A percentile compares a stretch with the other conserved stretches of the same genome.
Conservation (phyloP, 495 filamentous ascomycete genomes). For the Tuber umbilicatum region DNA sequence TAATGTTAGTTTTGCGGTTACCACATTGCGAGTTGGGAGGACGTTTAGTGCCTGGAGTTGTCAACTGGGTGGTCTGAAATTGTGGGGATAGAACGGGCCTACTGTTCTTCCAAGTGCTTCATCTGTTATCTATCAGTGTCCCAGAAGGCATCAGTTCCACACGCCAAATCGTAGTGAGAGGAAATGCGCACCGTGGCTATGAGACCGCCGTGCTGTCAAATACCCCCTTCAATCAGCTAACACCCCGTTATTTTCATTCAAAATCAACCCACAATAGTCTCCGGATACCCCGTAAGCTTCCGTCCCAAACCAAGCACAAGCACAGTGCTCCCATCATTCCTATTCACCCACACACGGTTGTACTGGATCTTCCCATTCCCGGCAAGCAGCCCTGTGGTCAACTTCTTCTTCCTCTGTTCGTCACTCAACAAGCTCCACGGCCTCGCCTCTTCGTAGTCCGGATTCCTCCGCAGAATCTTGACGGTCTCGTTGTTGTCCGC, state of each 20-base stretch:
- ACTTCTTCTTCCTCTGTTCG: slow-evolving; percentile 13
- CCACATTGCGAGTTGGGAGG: slow-evolving; percentile 28
- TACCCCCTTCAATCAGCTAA: slow-evolving; percentile 6
- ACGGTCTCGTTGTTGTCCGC: slow-evolving; percentile 22
- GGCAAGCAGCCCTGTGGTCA: slow-evolving; percentile 20
- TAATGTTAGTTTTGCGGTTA: slow-evolving; percentile 24
- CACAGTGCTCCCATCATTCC: slow-evolving; percentile 22
- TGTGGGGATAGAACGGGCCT: neutral
- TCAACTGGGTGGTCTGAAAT: neutral
- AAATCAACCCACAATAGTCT: slow-evolving; percentile 19
- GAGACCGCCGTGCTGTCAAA: slow-evolving; percentile 27
- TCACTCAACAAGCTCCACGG: slow-evolving; percentile 24
- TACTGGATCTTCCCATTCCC: slow-evolving; percentile 28
- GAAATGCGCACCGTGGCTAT: slow-evolving; percentile 25
- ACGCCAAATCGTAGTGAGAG: neutral
- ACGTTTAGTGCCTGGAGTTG: slow-evolving; percentile 21
- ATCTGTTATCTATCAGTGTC: slow-evolving; percentile 27
- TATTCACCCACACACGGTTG: slow-evolving; percentile 30
- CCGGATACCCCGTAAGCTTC: slow-evolving; percentile 27
- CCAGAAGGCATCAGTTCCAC: neutral
- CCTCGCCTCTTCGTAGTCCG: slow-evolving; percentile 20
- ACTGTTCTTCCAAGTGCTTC: slow-evolving; percentile 36
- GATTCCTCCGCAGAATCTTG: slow-evolving; percentile 20
- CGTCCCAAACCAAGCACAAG: slow-evolving; percentile 27
- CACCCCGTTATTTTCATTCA: slow-evolving; percentile 1